Evolutionary conservation across 495 filamentous ascomycete species (phyloP).

Genomic region (Clohesyomyces aquaticus): DNA sequence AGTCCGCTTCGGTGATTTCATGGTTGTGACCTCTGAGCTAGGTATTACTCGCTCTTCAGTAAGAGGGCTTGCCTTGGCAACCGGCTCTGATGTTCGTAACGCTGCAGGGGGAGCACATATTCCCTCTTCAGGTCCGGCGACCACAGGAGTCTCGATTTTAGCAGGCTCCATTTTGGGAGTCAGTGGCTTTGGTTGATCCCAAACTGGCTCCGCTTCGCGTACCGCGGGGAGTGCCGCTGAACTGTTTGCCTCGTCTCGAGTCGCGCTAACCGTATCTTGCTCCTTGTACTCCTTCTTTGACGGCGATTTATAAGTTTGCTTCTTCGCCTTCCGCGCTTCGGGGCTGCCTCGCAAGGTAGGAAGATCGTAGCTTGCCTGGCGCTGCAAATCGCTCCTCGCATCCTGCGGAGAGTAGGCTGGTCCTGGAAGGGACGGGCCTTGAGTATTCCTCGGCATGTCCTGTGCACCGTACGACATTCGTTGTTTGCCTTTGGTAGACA

Average conservation of each 20-base stretch:
- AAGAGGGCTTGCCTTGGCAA: too few species aligned
- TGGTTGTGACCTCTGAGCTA: too few species aligned
- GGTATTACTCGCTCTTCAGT: too few species aligned
- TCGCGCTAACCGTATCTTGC: slow-evolving; percentile 1
- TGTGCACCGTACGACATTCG: slow-evolving; percentile 5
- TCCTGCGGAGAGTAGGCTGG: slow-evolving; percentile 37
- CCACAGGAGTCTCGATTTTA: too few species aligned
- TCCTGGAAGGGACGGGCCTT: too few species aligned
- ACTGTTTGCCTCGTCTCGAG: not conserved
- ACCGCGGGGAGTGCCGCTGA: not conserved
- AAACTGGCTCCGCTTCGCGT: too few species aligned
- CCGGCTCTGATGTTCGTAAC: too few species aligned
- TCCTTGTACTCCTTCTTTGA: not conserved
- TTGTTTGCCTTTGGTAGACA: not conserved
- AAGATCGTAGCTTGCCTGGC: not conserved
- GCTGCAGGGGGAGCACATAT: too few species aligned
- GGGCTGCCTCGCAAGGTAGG: slow-evolving; percentile 10
- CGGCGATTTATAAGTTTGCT: not conserved
- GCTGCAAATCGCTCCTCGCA: slow-evolving; percentile 21
- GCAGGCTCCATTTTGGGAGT: too few species aligned
- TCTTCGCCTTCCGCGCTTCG: slow-evolving; percentile 20
- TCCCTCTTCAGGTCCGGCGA: too few species aligned
- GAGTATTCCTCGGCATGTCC: not conserved
- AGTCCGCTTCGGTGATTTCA: too few species aligned
- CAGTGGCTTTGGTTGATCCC: too few species aligned